Conservation (phyloP, 1,284 basidiomycete species). For the Puccinia horiana region DNA sequence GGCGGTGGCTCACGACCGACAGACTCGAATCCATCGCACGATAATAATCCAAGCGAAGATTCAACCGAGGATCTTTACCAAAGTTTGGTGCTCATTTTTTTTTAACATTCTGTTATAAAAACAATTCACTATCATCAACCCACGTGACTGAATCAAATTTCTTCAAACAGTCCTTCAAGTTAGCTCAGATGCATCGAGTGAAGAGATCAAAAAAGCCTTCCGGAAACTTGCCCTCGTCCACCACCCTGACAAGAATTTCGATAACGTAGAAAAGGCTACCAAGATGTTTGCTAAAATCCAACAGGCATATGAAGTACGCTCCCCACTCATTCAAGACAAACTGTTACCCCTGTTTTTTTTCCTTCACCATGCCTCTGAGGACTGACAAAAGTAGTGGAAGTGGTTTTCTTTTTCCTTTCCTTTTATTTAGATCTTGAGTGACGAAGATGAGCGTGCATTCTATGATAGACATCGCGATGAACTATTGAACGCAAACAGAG, state of each 20-base stretch:
- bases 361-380: not conserved
- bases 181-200: conserved; percentile 50
- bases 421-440: conserved; percentile 29
- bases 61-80: conserved; percentile 36
- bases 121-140: not conserved
- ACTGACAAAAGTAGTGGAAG: conserved; percentile 12
- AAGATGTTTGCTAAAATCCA: conserved; percentile 83
- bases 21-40: not conserved
- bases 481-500: conserved; percentile 21
- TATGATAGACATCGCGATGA: conserved; percentile 49
- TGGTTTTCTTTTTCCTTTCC: not conserved
- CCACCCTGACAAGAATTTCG: conserved; percentile 62
- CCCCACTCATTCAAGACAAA: not conserved
- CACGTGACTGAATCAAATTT: not conserved
- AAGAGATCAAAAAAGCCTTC: conserved; percentile 56
- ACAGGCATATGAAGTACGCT: conserved; percentile 83
- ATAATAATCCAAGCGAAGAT: conserved; percentile 3
- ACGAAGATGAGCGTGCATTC: conserved; percentile 45
- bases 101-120: not conserved
- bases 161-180: conserved; percentile 53
- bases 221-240: conserved; percentile 57
- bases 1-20: not conserved
- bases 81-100: conserved; percentile 28
- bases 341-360: not conserved
- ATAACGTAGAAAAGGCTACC: conserved; percentile 78